Evolutionary conservation across 1,284 basidiomycete species (phyloP), one percentile per base, ranked within the genome.

Genomic region (Coniferiporia sulphurascens): DNA sequence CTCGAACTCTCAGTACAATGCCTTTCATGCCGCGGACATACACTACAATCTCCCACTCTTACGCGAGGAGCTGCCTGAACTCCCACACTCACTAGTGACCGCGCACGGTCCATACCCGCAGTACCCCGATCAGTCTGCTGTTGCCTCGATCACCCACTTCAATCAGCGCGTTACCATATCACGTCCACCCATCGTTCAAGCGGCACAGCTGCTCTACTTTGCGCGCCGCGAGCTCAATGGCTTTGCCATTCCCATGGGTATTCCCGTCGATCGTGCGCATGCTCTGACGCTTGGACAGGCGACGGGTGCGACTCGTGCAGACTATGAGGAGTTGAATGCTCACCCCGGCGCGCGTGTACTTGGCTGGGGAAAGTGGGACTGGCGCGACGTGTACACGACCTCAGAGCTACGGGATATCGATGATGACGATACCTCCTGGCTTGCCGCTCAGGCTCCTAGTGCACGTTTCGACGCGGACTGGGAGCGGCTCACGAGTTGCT

Each of bases 181-280:
- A 55, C 66, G 75, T 0, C 85, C 86, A 0, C 77, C 81, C 3
- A 76, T 81, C 22, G 74, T 82, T 15, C 68, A 78, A 27, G 80
- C 84, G 0, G 86, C 87, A 1, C 84, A 82, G 54, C 75, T 87
- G 9, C 69, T 87, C 48, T 89, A 81, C 69, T 80, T 87, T 56
- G 74, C 83, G 1, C 77, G 83, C 17, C 74, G 81, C 13, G 85
- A 89, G 64, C 65, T 78, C 0, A 65, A 73, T 9, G 75, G 77
- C 0, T 75, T 86, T 59, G 68, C 65, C 21, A 65, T 82, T 13
- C 80, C 81, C 1, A 68, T 72, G 0, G 71, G 76, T 10, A 71
- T 86, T 9, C 81, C 82, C 0, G 66, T 69, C 27, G 77, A 76
- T 13, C 78, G 83, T 12, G 74, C 69, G 3, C 72, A 78, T 5